Conservation (phyloP, 805 yeast genomes). For the Starmerella geochares region DNA sequence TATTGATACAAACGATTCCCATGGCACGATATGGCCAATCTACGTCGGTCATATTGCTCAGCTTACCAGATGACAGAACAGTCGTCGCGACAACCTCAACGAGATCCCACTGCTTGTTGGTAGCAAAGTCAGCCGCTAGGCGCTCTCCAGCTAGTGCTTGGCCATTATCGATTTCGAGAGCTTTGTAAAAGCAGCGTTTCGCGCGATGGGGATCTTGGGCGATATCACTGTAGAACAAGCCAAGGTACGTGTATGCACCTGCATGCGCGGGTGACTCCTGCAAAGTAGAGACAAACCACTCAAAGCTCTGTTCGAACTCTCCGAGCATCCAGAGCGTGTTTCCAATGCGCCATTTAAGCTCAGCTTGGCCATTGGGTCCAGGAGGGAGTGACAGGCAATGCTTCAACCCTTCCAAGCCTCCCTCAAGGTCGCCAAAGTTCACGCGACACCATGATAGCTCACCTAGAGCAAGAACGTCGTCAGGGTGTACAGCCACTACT, state of each 20-base stretch:
- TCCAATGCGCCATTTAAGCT: constrained; percentile 63
- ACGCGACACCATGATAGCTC: constrained; percentile 76
- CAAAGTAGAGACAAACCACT: constrained; percentile 46
- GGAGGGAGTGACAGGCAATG: constrained; percentile 44
- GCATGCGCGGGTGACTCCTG: constrained; percentile 57
- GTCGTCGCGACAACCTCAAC: constrained; percentile 65
- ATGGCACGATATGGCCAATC: constrained; percentile 83
- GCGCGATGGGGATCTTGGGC: constrained; percentile 58
- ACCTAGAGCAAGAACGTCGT: constrained; percentile 48
- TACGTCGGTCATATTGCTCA: constrained; percentile 4
- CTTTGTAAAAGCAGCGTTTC: constrained; percentile 75
- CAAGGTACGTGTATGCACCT: constrained; percentile 72
- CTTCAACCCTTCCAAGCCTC: constrained; percentile 39
- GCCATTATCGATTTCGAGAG: constrained; percentile 74
- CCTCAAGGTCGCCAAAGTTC: constrained; percentile 39
- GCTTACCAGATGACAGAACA: constrained; percentile 51
- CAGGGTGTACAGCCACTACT: constrained; percentile 43
- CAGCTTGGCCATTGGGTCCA: constrained; percentile 33
- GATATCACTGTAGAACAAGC: constrained; percentile 53
- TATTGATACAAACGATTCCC: constrained; percentile 67
- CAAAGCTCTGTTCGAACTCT: constrained; percentile 42
- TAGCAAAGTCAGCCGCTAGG: constrained; percentile 60
- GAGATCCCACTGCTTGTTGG: constrained; percentile 66
- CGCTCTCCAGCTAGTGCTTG: constrained; percentile 66
- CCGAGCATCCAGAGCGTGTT: constrained; percentile 40